These are phyloP conservation scores for Eucommia ulmoides DNA, from an alignment of 257 asterid genomes.

Conservation along the genomic window DNA sequence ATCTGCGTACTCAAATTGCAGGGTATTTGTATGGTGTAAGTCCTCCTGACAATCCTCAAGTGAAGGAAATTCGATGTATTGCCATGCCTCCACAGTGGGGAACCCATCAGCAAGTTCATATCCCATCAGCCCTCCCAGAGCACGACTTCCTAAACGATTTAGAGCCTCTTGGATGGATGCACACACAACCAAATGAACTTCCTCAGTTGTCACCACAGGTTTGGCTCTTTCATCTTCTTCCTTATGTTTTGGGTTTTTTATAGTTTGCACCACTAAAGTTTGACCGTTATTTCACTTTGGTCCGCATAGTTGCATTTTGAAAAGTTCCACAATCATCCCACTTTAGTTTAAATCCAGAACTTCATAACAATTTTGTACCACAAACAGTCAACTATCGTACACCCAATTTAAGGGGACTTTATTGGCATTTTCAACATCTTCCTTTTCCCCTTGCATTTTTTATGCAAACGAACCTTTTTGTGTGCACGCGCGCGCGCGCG, in stretches of 20 bases:
- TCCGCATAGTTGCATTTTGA: no score
- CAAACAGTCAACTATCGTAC: no score
- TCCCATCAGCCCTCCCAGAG: constrained; percentile 85
- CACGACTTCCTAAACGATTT: constrained; percentile 81
- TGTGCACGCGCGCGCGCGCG: no score
- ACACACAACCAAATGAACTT: constrained; percentile 94
- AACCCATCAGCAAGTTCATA: constrained; percentile 90
- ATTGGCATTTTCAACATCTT: no score
- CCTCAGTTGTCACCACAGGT: constrained; percentile 98
- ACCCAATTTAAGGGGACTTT: no score
- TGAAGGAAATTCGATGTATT: constrained; percentile 94
- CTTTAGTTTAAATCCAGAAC: no score
- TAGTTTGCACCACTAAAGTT: no score
- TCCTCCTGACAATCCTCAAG: constrained; percentile 99
- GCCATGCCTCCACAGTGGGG: constrained; percentile 99
- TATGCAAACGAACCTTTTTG: no score
- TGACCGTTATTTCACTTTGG: no score
- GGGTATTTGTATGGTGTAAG: constrained; percentile 91
- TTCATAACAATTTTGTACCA: no score
- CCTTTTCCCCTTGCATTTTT: no score
- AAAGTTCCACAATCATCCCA: no score
- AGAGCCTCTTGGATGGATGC: constrained; percentile 99
- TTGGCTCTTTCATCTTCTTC: background rate
- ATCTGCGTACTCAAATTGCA: constrained; percentile 85
- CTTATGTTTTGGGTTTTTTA: constrained; percentile 1